These are phyloP conservation scores for Penicillium sp. DNA, from an alignment of 2,329 filamentous ascomycete species.

Conservation along the genomic window DNA sequence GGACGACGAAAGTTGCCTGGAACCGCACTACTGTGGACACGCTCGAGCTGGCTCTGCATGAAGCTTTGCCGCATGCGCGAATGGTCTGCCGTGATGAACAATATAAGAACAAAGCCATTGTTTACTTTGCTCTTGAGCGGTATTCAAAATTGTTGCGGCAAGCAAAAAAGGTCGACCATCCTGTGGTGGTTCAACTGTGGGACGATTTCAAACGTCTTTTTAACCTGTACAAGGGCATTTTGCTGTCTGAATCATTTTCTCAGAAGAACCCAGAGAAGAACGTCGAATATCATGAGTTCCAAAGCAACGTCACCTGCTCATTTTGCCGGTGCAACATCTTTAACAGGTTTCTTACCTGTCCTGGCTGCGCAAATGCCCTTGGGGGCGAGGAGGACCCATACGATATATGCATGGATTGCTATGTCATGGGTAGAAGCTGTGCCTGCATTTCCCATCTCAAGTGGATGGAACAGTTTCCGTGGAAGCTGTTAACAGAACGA, in stretches of 20 bases:
- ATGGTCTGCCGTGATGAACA: conserved; percentile 96
- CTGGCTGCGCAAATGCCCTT: conserved; percentile 69
- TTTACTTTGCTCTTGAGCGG: conserved; percentile 81
- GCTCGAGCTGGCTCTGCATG: conserved; percentile 76
- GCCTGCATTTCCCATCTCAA: conserved; percentile 77
- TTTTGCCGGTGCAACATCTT: conserved; percentile 97
- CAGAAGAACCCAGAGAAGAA: conserved; percentile 59
- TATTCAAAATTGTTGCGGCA: conserved; percentile 63
- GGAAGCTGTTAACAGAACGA: conserved; percentile 71
- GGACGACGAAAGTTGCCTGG: conserved; percentile 98
- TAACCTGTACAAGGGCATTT: conserved; percentile 69
- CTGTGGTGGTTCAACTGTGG: conserved; percentile 66
- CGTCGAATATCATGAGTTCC: conserved; percentile 74
- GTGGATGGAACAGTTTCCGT: conserved; percentile 93
- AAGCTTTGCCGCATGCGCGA: conserved; percentile 82
- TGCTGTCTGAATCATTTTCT: conserved; percentile 83
- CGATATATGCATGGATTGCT: conserved; percentile 97
- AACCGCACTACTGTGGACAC: conserved; percentile 93
- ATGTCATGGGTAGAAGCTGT: conserved; percentile 94
- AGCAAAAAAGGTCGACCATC: conserved; percentile 46
- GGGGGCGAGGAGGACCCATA: conserved; percentile 76
- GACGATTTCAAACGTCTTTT: conserved; percentile 82
- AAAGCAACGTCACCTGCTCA: conserved; percentile 90
- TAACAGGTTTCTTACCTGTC: conserved; percentile 93
- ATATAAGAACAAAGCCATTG: conserved; percentile 97